Evolutionary conservation across 2,329 filamentous ascomycete genomes (phyloP), one percentile per base, ranked within the genome.

Genomic region (Polychaeton citri): DNA sequence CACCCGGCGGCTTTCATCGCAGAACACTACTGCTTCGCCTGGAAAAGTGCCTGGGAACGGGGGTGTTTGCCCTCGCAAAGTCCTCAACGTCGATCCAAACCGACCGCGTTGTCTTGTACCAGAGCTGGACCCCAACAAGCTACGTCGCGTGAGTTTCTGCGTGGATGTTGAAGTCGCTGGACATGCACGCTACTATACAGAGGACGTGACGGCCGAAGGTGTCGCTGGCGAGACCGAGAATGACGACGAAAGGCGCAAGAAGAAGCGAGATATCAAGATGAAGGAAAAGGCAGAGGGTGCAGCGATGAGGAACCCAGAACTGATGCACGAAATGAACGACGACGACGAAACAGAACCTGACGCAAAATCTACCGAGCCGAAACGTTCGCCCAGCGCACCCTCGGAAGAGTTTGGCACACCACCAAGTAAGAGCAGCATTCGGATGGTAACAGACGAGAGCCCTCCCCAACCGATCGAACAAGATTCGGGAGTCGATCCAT

Each of bases 111-210:
- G 85, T 55, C 70, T 74, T 17, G 75, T 96, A 19, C 65, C 74
- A 4, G 87, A 93, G 46, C 66, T 98, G 32, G 78, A 86, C 45
- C 75, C 79, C 50, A 74, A 75, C 33, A 94, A 90, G 55, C 60
- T 98, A 40, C 74, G 85, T 36, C 76, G 86, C 36, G 90, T 98
- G 0, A 82, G 88, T 0, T 98, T 98, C 53, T 94, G 84, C 48
- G 90, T 98, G 2, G 90, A 98, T 52, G 87, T 98, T 4, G 90
- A 98, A 58, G 93, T 98, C 52, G 88, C 88, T 3, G 84, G 86
- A 1, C 77, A 84, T 52, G 84, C 87, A 17, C 78, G 75, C 47
- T 90, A 92, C 47, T 62, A 55, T 32, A 61, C 66, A 10, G 82
- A 90, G 3, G 24, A 28, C 15, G 24, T 28, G 15, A 28, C 15